Evolutionary conservation across 2,329 filamentous ascomycete genomes (phyloP), one percentile per base, ranked within the genome.

Genomic region (Aureobasidium vineae): DNA sequence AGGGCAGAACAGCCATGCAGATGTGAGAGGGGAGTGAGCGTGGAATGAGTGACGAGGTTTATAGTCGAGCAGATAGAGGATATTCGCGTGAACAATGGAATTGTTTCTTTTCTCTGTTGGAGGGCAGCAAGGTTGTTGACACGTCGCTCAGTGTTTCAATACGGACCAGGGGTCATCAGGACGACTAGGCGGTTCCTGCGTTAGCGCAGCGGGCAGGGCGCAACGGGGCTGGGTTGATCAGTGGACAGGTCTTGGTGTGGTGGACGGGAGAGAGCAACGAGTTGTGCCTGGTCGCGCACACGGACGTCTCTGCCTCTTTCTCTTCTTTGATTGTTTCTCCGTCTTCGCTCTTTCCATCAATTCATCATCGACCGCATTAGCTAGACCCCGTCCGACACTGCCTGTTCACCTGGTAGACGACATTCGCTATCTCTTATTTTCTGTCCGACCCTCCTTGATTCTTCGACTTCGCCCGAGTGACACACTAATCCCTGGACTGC

Each of bases 371-470:
- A 53, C 50, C 23, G 50, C 61, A 64, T 38, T 31, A 60, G 23
- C 31, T 36, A 47, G 57, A 40, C 45, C 26, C 49, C 45, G 31
- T 63, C 59, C 64, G 64, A 66, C 45, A 40, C 64, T 60, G 64
- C 64, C 64, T 66, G 64, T 66, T 41, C 64, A 66, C 64, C 64
- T 52, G 64, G 64, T 36, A 59, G 64, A 59, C 31, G 15, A 33
- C 64, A 36, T 60, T 66, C 64, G 64, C 64, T 66, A 54, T 59
- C 36, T 31, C 23, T 21, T 56, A 36, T 56, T 47, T 26, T 26
- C 40, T 13, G 33, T 36, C 33, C 33, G 33, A 36, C 33, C 33
- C 33, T 36, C 10, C 10, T 36, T 36, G 33, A 11, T 19, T 16
- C 11, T 15, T 21, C n/a, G 19, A 31, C 38, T 38, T 8, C 15